These are phyloP conservation scores for Floccularia luteovirens DNA, from an alignment of 768 basidiomycete genomes.

Conservation along the genomic window DNA sequence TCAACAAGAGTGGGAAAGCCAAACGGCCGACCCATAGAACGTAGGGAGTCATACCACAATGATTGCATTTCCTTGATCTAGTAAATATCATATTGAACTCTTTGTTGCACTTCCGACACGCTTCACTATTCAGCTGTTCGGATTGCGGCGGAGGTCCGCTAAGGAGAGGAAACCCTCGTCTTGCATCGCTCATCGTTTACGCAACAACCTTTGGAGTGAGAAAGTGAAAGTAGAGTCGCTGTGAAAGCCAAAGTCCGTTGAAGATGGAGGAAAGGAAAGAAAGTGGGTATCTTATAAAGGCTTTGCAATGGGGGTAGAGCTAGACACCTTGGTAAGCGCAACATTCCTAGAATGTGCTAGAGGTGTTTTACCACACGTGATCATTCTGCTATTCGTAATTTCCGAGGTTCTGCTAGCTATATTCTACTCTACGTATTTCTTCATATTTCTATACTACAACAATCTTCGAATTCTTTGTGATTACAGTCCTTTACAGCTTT, in stretches of 20 bases:
- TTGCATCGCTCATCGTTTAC: conserved; percentile 6
- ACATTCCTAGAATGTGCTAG: neutral
- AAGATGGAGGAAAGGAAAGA: conserved; percentile 3
- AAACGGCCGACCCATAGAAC: too few species aligned
- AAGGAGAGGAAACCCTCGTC: conserved; percentile 58
- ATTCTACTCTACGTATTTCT: conserved; percentile 7
- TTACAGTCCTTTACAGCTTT: too few species aligned
- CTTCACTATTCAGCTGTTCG: conserved; percentile 19
- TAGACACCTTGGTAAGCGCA: too few species aligned
- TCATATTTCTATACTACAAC: too few species aligned
- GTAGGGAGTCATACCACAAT: conserved; percentile 68
- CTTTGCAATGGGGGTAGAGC: too few species aligned
- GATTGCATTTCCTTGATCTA: conserved; percentile 60
- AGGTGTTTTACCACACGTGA: neutral
- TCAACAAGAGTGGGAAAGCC: too few species aligned
- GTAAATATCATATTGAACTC: conserved; percentile 66
- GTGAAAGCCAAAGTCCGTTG: neutral
- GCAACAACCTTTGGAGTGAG: too few species aligned
- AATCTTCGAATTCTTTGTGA: too few species aligned
- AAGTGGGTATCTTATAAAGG: too few species aligned
- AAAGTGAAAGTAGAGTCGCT: neutral
- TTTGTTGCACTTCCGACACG: conserved; percentile 66
- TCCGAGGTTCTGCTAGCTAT: conserved; percentile 17
- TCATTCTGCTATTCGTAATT: conserved; percentile 10
- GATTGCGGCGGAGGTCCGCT: conserved; percentile 52